Base-by-base conservation (phyloP, 2,329 filamentous ascomycete species). In the Dryadomyces quercus-mongolicae region DNA sequence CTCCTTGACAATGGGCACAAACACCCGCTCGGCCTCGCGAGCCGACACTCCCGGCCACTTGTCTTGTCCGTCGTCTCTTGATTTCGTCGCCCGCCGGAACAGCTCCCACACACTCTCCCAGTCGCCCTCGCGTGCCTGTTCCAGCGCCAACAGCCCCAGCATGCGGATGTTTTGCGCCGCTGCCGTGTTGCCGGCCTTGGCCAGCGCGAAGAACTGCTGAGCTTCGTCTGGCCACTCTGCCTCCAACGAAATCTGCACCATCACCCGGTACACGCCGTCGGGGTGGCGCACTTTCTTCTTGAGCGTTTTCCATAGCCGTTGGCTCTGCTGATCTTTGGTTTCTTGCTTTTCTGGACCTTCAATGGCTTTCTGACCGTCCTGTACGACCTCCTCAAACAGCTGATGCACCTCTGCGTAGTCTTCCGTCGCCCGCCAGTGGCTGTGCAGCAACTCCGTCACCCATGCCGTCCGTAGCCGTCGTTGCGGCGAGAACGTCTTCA, bases 221-320 rank as follows among this genome's bases (percentile, higher is more conserved):
- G 70, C 68, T n/a, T 63, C 57, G 15, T 55, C 55, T 21, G 61
- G 47, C 21, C 69, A 57, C 7, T 60, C 67, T 1, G 70, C 67
- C 51, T 68, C 65, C 12, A 72, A 59, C 0, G 69, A 62, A 31
- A 73, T 62, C 54, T 74, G 69, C 5, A 72, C 59, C 67, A 74
- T 70, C 44, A 66, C 60, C 21, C 69, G 66, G 56, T 70, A 71
- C 8, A 67, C 54, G 9, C 59, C 63, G 42, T 69, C 57, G 2
- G 66, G 62, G 44, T 67, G 60, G 9, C 20, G 57, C 12, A 63
- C 57, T 3, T 61, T 48, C n/a, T 65, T 57, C 0, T 62, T 45
- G 45, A 71, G 25, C 25, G 4, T 4, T 8, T 31, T 31, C 25
- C 25, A 31, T 8, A 31, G 25, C 8, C 25, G 25, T 31, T 8